Evolutionary conservation across 768 basidiomycete genomes (phyloP).

Genomic region (Calvatia gigantea): DNA sequence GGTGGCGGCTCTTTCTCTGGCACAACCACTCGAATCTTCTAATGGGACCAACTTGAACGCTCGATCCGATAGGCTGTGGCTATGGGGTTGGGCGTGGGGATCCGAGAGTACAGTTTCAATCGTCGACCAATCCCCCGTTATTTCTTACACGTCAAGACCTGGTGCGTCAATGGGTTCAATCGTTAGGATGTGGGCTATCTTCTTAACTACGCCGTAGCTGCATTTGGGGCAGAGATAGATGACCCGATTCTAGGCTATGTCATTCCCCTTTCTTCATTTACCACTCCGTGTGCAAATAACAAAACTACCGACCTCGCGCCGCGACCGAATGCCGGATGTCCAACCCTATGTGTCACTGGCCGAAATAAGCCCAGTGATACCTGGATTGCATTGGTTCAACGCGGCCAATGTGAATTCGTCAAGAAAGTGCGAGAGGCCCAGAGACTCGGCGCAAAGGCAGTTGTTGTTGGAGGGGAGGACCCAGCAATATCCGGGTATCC

Average conservation of each 20-base stretch:
- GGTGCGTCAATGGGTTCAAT: conserved; percentile 27
- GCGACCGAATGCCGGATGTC: conserved; percentile 59
- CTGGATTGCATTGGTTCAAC: conserved; percentile 90
- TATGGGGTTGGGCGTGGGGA: conserved; percentile 68
- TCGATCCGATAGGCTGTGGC: conserved; percentile 52
- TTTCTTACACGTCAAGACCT: conserved; percentile 69
- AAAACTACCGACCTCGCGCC: conserved; percentile 13
- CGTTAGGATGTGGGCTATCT: not conserved
- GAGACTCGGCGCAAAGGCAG: conserved; percentile 74
- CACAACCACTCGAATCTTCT: conserved; percentile 28
- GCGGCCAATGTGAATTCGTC: conserved; percentile 88
- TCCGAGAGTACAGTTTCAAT: conserved; percentile 69
- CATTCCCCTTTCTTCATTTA: conserved; percentile 67
- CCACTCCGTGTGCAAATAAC: conserved; percentile 43
- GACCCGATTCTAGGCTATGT: conserved; percentile 71
- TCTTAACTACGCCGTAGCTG: conserved; percentile 34
- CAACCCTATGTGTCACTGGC: conserved; percentile 58
- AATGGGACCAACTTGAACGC: conserved; percentile 26
- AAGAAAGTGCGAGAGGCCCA: conserved; percentile 79
- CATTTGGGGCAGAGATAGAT: conserved; percentile 71
- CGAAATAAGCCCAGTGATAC: conserved; percentile 60
- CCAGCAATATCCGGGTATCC: conserved; percentile 63
- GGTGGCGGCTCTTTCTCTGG: conserved; percentile 6
- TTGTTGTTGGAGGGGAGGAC: conserved; percentile 88
- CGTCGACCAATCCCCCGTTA: conserved; percentile 68